Percentiles rank a stretch among this genome's conserved stretches.
These are phyloP conservation scores for Coemansia erecta DNA, from an alignment of 192 early-diverging fungal genomes.

Conservation along the genomic window DNA sequence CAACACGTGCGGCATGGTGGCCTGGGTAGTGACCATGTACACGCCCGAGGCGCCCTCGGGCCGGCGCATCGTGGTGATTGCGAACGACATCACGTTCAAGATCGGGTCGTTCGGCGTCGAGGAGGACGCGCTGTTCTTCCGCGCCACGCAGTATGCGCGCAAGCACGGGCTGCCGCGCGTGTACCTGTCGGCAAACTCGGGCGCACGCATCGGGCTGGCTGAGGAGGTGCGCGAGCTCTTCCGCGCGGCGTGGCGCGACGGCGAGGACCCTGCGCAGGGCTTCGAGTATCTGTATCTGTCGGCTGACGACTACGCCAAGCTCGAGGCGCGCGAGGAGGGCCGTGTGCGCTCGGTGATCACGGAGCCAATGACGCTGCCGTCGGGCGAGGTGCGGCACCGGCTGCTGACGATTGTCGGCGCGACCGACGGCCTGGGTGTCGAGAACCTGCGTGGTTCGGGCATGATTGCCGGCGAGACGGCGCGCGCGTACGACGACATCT, in stretches of 20 bases:
- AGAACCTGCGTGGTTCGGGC: constrained; percentile 94
- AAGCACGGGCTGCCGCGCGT: constrained; percentile 83
- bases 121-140: constrained; percentile 91
- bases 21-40: constrained; percentile 81
- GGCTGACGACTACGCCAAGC: constrained; percentile 66
- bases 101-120: constrained; percentile 95
- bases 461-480: constrained; percentile 97
- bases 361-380: constrained; percentile 58
- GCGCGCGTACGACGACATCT: constrained; percentile 96
- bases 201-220: constrained; percentile 96
- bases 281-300: constrained; percentile 93
- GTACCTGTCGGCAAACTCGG: constrained; percentile 98
- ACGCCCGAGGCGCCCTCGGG: constrained; percentile 95
- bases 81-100: constrained; percentile 97
- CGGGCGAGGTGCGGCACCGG: constrained; percentile 76
- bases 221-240: constrained; percentile 86
- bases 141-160: constrained; percentile 88
- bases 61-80: constrained; percentile 87
- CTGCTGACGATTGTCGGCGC: constrained; percentile 87
- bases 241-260: constrained; percentile 85
- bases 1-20: constrained; percentile 97
- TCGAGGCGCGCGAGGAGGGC: constrained; percentile 56
- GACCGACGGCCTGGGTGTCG: constrained; percentile 88
- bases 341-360: constrained; percentile 70
- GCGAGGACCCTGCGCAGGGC: constrained; percentile 75